These are phyloP conservation scores for Hansfordia pulvinata DNA, from an alignment of 2,329 filamentous ascomycete species.

Conservation along the genomic window DNA sequence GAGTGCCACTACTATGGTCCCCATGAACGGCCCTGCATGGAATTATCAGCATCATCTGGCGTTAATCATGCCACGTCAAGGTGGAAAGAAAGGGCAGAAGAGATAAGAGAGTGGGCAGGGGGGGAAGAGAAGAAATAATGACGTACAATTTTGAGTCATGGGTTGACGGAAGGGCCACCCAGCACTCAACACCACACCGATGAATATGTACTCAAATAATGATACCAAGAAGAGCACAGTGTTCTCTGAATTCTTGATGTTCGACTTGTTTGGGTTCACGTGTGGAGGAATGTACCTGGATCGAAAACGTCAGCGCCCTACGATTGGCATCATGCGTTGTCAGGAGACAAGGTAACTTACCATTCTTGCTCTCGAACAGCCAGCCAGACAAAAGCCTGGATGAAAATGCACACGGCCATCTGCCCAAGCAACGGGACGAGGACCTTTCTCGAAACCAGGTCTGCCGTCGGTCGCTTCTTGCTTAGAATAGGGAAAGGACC, in stretches of 20 bases:
- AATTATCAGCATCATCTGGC: no score
- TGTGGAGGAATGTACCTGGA: constrained; percentile 64
- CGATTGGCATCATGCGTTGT: constrained; percentile 5
- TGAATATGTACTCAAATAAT: constrained; percentile 90
- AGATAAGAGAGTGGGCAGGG: neutral
- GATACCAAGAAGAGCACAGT: constrained; percentile 80
- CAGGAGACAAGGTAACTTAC: constrained; percentile 26
- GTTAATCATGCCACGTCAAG: no score
- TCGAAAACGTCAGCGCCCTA: neutral
- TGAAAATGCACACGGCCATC: constrained; percentile 64
- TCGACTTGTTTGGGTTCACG: constrained; percentile 64
- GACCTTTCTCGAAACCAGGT: constrained; percentile 85
- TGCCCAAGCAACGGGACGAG: constrained; percentile 81
- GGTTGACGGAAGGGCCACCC: constrained; percentile 78
- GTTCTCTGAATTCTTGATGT: constrained; percentile 86
- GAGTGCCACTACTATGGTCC: constrained; percentile 58
- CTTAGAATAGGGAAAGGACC: constrained; percentile 66
- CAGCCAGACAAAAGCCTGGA: constrained; percentile 63
- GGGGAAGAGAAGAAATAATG: constrained; percentile 2
- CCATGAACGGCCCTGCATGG: constrained; percentile 77
- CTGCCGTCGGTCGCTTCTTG: constrained; percentile 78
- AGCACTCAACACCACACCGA: constrained; percentile 80
- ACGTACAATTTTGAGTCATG: constrained; percentile 65
- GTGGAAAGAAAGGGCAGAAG: constrained; percentile 9
- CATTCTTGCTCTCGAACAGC: constrained; percentile 68